These are phyloP conservation scores for Psilocybe cubensis DNA, from an alignment of 768 basidiomycete species.

Conservation along the genomic window DNA sequence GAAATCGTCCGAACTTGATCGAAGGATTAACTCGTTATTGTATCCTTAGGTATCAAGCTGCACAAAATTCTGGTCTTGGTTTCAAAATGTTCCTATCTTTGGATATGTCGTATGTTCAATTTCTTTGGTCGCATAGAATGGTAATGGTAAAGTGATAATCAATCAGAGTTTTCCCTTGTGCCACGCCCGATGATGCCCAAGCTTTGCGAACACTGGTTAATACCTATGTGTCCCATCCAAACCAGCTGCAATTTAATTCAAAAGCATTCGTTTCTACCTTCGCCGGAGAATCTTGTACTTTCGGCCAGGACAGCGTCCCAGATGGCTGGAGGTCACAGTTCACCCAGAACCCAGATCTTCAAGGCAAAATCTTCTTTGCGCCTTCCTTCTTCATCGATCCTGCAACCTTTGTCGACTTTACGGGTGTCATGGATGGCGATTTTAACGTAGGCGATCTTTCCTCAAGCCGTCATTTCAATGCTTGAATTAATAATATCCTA, in stretches of 20 bases:
- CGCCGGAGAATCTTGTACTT: constrained; percentile 68
- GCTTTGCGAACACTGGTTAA: constrained; percentile 58
- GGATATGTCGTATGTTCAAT: constrained; percentile 67
- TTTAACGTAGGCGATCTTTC: constrained; percentile 50
- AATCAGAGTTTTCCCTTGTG: constrained; percentile 59
- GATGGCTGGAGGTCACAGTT: constrained; percentile 65
- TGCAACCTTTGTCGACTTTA: constrained; percentile 46
- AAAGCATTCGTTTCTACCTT: constrained; percentile 71
- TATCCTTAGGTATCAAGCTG: constrained; percentile 53
- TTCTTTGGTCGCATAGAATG: background rate
- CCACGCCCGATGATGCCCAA: constrained; percentile 48
- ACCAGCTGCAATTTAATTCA: constrained; percentile 51
- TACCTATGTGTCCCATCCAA: constrained; percentile 58
- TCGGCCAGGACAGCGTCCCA: constrained; percentile 55
- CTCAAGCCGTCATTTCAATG: no score
- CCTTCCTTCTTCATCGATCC: constrained; percentile 74
- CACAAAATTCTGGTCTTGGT: constrained; percentile 48
- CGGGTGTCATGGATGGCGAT: constrained; percentile 55
- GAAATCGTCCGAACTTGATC: background rate
- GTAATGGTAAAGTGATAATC: background rate
- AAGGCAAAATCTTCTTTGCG: constrained; percentile 61
- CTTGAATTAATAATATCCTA: constrained; percentile 12
- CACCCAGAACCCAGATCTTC: constrained; percentile 45
- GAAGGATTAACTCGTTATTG: background rate
- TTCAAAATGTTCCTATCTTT: constrained; percentile 81